Percentiles rank a stretch among this genome's conserved stretches.
Conservation (phyloP, 441 rosid genomes). For the California macrophylla region DNA sequence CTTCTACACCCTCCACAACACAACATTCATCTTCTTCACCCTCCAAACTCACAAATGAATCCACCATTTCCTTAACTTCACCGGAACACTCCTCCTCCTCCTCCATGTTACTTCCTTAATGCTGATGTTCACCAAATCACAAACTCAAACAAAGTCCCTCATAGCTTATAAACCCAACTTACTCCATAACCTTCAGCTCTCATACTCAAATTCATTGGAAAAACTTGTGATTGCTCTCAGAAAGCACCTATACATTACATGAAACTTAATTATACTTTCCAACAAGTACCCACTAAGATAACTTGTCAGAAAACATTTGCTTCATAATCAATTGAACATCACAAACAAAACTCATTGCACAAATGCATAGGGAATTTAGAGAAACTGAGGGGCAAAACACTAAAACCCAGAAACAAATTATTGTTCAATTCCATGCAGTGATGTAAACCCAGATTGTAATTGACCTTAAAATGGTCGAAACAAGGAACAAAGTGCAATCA, state of each 20-base stretch:
- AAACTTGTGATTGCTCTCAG: not conserved
- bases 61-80: constrained; percentile 19
- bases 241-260: not conserved
- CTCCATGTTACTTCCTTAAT: constrained; percentile 13
- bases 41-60: constrained; percentile 17
- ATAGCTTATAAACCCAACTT: not conserved
- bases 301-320: not conserved
- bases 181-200: not conserved
- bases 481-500: not conserved
- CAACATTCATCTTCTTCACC: constrained; percentile 21
- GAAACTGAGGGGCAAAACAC: not conserved
- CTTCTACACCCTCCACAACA: constrained; percentile 18
- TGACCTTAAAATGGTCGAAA: not conserved
- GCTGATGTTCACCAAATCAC: constrained; percentile 2
- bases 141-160: not conserved
- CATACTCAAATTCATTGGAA: not conserved
- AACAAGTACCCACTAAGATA: not conserved
- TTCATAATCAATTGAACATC: not conserved
- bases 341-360: not conserved
- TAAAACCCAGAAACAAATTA: not conserved
- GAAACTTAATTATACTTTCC: not conserved
- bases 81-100: constrained; percentile 7
- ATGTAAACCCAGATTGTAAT: constrained; percentile 2
- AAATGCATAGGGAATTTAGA: not conserved
- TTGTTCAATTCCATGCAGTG: not conserved